Evolutionary conservation across 495 filamentous ascomycete genomes (phyloP), one percentile per base, ranked within the genome.

Genomic region (Parathielavia hyrcaniae): DNA sequence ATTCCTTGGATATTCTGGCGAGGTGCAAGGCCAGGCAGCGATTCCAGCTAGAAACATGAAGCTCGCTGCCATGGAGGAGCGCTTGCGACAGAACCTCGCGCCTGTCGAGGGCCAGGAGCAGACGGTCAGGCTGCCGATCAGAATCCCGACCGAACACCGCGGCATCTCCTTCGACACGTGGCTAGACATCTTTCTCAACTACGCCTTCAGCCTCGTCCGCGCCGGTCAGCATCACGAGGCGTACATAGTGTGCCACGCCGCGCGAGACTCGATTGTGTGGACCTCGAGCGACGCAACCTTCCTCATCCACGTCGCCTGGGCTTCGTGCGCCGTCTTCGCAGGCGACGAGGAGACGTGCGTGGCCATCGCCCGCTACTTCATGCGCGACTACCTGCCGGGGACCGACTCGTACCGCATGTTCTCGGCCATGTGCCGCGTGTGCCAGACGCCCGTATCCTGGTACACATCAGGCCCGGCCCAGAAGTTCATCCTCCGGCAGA

Each of bases 161-260:
- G 88, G 86, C 7, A 88, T 97, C 44, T 64, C 81, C 0, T 95
- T 96, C 64, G 76, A 83, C 49, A 76, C 81, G 30, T 98, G 93
- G 93, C 80, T 96, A 5, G 86, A 95, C 55, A 80, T 95, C n/a
- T 95, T 97, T 67, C 80, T 91, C 45, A 83, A 91, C 63, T 95
- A 93, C 67, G 86, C 89, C 12, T 77, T 96, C 38, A 72, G 81
- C 16, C 79, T 89, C 3, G 86, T 91, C 19, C 80, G 82, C 44
- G 62, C 71, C 10, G 76, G 76, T 7, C 73, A 72, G 44, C 71
- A 70, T 58, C 77, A 82, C 23, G 85, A 87, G 51, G 83, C 89
- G 36, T 97, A 96, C 64, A 83, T 86, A 26, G 79, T 85, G 6
- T 84, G 95, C 58, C 80, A 86, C 41, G 80, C 84, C 14, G 88